These are phyloP conservation scores for Tremella fuciformis DNA, from an alignment of 768 basidiomycete species.

Conservation along the genomic window DNA sequence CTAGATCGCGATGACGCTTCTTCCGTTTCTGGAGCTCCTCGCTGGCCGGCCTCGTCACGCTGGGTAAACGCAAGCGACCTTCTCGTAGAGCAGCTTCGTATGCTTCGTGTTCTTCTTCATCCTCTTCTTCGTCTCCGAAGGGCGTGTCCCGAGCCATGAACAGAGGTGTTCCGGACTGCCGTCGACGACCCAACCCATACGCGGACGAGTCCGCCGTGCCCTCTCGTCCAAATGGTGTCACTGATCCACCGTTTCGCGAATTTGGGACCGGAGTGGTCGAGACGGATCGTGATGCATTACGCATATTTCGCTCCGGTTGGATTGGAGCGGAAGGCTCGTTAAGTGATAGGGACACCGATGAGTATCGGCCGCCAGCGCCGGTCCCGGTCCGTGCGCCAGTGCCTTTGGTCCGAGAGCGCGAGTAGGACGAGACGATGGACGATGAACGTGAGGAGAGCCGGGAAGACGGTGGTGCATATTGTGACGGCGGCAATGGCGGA, in stretches of 20 bases:
- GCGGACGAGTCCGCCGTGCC: conserved; percentile 7
- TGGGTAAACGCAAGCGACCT: conserved; percentile 33
- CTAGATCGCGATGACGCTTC: conserved; percentile 15
- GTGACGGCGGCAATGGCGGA: conserved; percentile 37
- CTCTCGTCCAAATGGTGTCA: conserved; percentile 26
- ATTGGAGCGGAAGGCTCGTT: conserved; percentile 4
- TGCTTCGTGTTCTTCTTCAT: conserved; percentile 46
- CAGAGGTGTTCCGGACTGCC: conserved; percentile 25
- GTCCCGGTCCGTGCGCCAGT: conserved; percentile 5
- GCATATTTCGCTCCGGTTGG: conserved; percentile 22
- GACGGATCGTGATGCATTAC: conserved; percentile 38
- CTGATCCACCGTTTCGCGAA: conserved; percentile 31
- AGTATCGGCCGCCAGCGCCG: conserved; percentile 17
- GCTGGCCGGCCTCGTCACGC: conserved; percentile 33
- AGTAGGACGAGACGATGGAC: conserved; percentile 31
- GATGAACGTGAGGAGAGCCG: conserved; percentile 44
- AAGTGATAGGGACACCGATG: conserved; percentile 27
- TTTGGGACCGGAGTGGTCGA: conserved; percentile 29
- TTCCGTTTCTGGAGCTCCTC: conserved; percentile 15
- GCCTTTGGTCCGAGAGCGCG: conserved; percentile 40
- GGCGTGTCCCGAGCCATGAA: conserved; percentile 44
- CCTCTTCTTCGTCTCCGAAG: conserved; percentile 46
- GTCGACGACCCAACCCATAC: conserved; percentile 15
- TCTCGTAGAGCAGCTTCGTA: conserved; percentile 38
- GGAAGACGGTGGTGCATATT: conserved; percentile 43